phyloP scores from a whole-genome alignment of 805 yeast species.

The Aciculoconidium aculeatum region DNA sequence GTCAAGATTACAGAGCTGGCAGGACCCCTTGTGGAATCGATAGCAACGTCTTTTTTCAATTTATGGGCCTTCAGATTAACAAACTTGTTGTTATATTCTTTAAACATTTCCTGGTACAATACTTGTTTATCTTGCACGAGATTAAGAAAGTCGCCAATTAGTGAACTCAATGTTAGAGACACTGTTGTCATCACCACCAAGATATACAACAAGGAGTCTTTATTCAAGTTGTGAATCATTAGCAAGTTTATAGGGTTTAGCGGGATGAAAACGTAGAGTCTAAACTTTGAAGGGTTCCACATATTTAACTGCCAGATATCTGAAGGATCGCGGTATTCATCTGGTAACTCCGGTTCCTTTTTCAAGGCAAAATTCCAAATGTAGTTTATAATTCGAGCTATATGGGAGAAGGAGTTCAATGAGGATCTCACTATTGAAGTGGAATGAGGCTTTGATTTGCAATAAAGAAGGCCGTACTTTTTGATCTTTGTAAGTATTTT shows the following conservation, averaged over 20 bases:
- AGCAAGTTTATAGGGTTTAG: conserved; percentile 55
- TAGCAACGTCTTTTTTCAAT: conserved; percentile 50
- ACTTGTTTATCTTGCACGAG: conserved; percentile 55
- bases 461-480: conserved; percentile 28
- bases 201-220: conserved; percentile 17
- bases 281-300: conserved; percentile 65
- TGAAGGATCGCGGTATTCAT: neutral
- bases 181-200: conserved; percentile 16
- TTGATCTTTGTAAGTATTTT: conserved; percentile 14
- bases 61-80: conserved; percentile 53
- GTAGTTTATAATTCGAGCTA: conserved; percentile 4
- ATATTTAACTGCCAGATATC: conserved; percentile 51
- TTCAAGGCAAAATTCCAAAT: neutral
- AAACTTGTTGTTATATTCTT: conserved; percentile 58
- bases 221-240: conserved; percentile 26
- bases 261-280: conserved; percentile 42
- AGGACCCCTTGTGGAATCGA: conserved; percentile 49
- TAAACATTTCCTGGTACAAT: conserved; percentile 52
- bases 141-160: conserved; percentile 42
- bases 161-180: conserved; percentile 21
- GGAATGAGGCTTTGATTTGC: conserved; percentile 20
- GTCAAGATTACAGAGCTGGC: conserved; percentile 13
- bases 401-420: conserved; percentile 6
- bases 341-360: neutral
- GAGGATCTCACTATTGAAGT: conserved; percentile 15